These are phyloP conservation scores for Aspergillus baeticus DNA, from an alignment of 495 filamentous ascomycete species.

Conservation along the genomic window DNA sequence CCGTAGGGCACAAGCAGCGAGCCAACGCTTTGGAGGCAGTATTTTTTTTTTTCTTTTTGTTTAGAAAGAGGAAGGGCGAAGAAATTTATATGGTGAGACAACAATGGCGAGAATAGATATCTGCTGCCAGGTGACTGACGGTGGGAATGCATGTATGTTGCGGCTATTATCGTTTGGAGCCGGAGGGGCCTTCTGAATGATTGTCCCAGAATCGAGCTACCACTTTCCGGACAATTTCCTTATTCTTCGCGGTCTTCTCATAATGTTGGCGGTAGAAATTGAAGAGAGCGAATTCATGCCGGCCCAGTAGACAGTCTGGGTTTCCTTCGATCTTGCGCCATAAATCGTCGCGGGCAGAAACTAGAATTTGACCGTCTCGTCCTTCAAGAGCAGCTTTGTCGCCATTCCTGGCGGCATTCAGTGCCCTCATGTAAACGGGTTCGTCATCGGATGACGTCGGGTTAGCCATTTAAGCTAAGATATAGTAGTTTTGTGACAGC, in stretches of 20 bases:
- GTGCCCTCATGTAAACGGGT: constrained; percentile 39
- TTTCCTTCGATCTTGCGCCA: constrained; percentile 60
- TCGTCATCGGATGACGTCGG: constrained; percentile 26
- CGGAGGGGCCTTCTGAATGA: constrained; percentile 30
- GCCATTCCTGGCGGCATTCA: constrained; percentile 68
- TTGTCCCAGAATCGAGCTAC: constrained; percentile 51
- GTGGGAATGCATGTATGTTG: not conserved
- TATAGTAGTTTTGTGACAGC: constrained; percentile 1
- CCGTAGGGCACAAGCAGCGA: not conserved
- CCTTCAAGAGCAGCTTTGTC: constrained; percentile 56
- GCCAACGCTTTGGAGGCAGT: not conserved
- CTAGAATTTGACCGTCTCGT: constrained; percentile 51
- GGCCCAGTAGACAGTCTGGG: constrained; percentile 64
- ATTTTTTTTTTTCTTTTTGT: no score
- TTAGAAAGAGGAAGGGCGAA: not conserved
- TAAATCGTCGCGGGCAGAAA: constrained; percentile 54
- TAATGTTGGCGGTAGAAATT: constrained; percentile 68
- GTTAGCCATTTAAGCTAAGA: constrained; percentile 20
- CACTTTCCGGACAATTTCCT: constrained; percentile 36
- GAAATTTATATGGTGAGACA: not conserved
- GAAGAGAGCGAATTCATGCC: constrained; percentile 75
- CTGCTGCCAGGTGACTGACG: not conserved
- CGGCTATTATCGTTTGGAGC: constrained; percentile 26
- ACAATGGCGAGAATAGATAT: not conserved
- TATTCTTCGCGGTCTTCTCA: constrained; percentile 27